Percentiles rank a stretch among this genome's conserved stretches.
These are phyloP conservation scores for Boletus reticulatus DNA, from an alignment of 768 basidiomycete species.

Conservation along the genomic window DNA sequence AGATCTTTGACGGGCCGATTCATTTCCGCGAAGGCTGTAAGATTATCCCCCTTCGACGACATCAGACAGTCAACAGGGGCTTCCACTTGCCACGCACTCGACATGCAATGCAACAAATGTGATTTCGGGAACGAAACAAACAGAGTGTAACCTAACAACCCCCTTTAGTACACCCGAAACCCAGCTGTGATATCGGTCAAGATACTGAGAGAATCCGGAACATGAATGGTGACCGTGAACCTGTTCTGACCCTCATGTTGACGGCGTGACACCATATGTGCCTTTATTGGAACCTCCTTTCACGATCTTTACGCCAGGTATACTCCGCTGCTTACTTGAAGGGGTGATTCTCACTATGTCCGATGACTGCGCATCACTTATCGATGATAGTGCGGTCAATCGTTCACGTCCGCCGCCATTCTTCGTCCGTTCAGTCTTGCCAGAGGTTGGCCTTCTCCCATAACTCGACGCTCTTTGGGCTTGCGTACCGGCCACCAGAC, in stretches of 20 bases:
- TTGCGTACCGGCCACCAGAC: background rate
- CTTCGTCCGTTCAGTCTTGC: background rate
- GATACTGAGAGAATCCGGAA: background rate
- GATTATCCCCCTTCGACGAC: background rate
- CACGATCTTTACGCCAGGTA: slow-evolving; percentile 34
- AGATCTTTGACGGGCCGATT: slow-evolving; percentile 7
- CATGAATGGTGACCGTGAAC: background rate
- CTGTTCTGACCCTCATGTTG: slow-evolving; percentile 4
- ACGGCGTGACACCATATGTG: slow-evolving; percentile 4
- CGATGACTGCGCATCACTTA: slow-evolving; percentile 11
- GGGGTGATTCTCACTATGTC: slow-evolving; percentile 10
- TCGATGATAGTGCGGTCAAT: background rate
- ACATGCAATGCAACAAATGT: background rate
- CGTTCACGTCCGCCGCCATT: background rate
- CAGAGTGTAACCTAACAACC: background rate
- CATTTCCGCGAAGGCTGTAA: slow-evolving; percentile 18
- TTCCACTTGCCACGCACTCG: background rate
- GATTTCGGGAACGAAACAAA: slow-evolving; percentile 4
- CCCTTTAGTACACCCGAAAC: slow-evolving; percentile 2
- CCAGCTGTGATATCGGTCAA: slow-evolving; percentile 4
- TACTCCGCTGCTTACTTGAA: slow-evolving; percentile 25
- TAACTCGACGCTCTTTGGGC: background rate
- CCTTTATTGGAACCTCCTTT: slow-evolving; percentile 21
- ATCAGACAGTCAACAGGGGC: background rate
- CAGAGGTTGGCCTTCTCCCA: background rate